These are phyloP conservation scores for Starmera stellimalicola DNA, from an alignment of 1,139 yeast genomes.

Conservation along the genomic window DNA sequence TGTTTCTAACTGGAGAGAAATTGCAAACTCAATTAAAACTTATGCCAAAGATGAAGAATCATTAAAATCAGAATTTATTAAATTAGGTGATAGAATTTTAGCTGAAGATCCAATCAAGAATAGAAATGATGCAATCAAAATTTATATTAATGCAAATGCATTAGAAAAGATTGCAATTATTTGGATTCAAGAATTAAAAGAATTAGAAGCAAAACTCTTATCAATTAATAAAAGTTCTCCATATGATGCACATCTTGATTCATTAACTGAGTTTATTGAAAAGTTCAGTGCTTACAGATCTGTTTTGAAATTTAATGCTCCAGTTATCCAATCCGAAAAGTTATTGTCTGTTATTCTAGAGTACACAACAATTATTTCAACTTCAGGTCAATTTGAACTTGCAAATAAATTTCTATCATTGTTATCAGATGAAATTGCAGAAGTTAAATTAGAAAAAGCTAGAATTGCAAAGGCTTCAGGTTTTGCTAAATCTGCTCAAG, in stretches of 20 bases:
- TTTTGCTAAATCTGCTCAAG: conserved; percentile 14
- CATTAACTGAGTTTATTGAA: conserved; percentile 74
- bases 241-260: conserved; percentile 77
- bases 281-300: conserved; percentile 72
- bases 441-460: conserved; percentile 60
- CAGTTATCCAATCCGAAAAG: conserved; percentile 28
- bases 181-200: conserved; percentile 74
- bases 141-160: conserved; percentile 77
- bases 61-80: conserved; percentile 47
- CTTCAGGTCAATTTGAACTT: conserved; percentile 75
- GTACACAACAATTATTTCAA: conserved; percentile 71
- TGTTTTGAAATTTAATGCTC: conserved; percentile 32
- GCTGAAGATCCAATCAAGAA: conserved; percentile 28
- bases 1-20: conserved; percentile 73
- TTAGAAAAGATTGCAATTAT: conserved; percentile 69
- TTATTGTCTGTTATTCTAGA: conserved; percentile 37
- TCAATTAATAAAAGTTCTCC: conserved; percentile 42
- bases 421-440: conserved; percentile 58
- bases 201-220: conserved; percentile 44
- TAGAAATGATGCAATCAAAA: conserved; percentile 67
- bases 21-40: conserved; percentile 61
- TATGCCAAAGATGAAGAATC: conserved; percentile 37
- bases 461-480: conserved; percentile 63
- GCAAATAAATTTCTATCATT: conserved; percentile 64
- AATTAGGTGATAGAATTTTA: conserved; percentile 67